Conservation (phyloP, 2,329 filamentous ascomycete species). For the Fusarium staphyleae region DNA sequence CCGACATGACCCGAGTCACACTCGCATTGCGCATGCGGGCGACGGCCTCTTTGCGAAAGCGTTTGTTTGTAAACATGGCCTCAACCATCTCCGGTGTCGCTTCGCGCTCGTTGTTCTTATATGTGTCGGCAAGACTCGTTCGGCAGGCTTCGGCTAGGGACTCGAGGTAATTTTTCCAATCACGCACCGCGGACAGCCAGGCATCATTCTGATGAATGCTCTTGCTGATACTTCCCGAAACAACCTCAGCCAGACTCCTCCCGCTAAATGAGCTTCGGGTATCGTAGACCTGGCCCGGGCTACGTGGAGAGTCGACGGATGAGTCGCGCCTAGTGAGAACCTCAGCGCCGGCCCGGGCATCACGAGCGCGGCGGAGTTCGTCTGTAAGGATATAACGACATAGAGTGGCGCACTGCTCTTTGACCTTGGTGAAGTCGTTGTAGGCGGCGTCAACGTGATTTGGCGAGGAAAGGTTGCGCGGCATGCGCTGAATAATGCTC, state of each 20-base stretch:
- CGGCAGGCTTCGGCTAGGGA: conserved; percentile 51
- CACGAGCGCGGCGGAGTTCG: conserved; percentile 45
- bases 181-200: conserved; percentile 51
- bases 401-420: conserved; percentile 50
- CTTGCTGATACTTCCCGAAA: conserved; percentile 38
- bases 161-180: conserved; percentile 55
- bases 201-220: conserved; percentile 41
- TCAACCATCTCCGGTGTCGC: conserved; percentile 54
- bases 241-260: conserved; percentile 45
- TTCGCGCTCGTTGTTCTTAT: conserved; percentile 54
- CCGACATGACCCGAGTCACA: conserved; percentile 52
- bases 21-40: conserved; percentile 56
- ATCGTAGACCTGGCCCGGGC: conserved; percentile 43
- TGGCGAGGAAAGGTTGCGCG: conserved; percentile 43
- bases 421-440: conserved; percentile 53
- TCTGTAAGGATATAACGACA: conserved; percentile 52
- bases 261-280: conserved; percentile 50
- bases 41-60: conserved; percentile 52
- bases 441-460: conserved; percentile 54
- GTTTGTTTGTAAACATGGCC: conserved; percentile 51
- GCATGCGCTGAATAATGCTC: conserved; percentile 46
- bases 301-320: conserved; percentile 44
- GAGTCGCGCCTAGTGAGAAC: conserved; percentile 40
- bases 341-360: conserved; percentile 34
- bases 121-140: conserved; percentile 53